These are phyloP conservation scores for Syzygium aqueum DNA, from an alignment of 345 rosid species.

Conservation along the genomic window DNA sequence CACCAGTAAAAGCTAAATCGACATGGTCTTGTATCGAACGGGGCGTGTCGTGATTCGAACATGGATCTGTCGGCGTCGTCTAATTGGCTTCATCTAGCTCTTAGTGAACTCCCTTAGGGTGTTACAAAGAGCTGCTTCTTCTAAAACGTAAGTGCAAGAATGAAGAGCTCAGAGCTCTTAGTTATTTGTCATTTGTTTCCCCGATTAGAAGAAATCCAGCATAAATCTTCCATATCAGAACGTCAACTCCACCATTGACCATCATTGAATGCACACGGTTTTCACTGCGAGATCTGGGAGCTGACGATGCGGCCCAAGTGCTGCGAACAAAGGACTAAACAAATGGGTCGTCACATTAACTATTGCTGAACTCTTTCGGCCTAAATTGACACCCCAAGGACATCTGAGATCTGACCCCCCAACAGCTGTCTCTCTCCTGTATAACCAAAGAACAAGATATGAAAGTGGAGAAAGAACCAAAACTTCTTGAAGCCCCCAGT, in stretches of 20 bases:
- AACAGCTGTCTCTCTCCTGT: background rate
- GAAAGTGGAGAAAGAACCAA: background rate
- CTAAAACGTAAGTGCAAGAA: background rate
- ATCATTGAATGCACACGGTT: background rate
- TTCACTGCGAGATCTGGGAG: background rate
- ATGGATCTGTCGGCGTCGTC: no score
- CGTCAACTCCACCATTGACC: background rate
- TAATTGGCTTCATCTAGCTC: background rate
- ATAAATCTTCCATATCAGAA: no score
- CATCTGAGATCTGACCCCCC: background rate
- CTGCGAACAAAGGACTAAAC: background rate
- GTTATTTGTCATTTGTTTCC: background rate
- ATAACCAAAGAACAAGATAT: background rate
- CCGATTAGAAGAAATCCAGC: no score
- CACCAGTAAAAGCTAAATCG: background rate
- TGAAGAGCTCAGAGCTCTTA: background rate
- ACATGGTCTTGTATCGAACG: no score
- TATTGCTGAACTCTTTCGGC: background rate
- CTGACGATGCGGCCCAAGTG: background rate
- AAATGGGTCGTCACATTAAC: background rate
- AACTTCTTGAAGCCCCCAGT: background rate
- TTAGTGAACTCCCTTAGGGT: no score
- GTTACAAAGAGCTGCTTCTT: no score
- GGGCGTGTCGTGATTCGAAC: no score
- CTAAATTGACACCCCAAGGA: background rate